Evolutionary conservation across 2,329 filamentous ascomycete genomes (phyloP), one percentile per base, ranked within the genome.

Genomic region (Fusarium dlaminii): DNA sequence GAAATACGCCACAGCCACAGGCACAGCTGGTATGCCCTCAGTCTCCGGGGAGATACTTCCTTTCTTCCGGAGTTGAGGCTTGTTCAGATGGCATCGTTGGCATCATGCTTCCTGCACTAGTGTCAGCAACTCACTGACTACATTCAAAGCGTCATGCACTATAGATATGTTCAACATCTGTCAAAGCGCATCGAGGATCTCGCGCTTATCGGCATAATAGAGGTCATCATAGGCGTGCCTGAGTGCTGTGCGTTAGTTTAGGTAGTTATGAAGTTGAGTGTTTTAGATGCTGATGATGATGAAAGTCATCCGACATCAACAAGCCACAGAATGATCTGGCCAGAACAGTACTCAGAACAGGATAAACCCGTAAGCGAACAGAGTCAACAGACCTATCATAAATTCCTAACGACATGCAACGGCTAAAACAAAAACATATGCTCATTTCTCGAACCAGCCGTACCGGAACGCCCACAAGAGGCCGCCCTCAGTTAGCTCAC

Each of bases 121-220:
- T 22, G 32, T 22, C 24, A 46, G 30, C n/a, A 59, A 52, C 67
- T 70, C 56, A 61, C 64, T 36, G 59, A 68, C 43, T 30, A 45
- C 46, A 18, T 46, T 45, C 32, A 55, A 52, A 43, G 36, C 66
- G 62, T 52, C 27, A 70, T 70, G 66, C 30, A 59, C 37, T 46
- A 40, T 63, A 70, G 52, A 66, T 60, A 54, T 34, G 27, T 43
- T 49, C 66, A 66, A 59, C 67, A 34, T 70, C 42, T 46, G 59
- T 70, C 67, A 70, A 65, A 70, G 67, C 67, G 67, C 55, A 54
- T 68, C 52, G 66, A 34, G 42, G 30, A 66, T 66, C 59, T 57
- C 52, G 42, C 52, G 66, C 52, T 70, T 66, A 70, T 70, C 60
- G 67, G 43, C 37, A 40, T 37, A 34, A 36, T 24, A 40, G 45